phyloP scores from a whole-genome alignment of 2,329 filamentous ascomycete genomes.

The Berkeleyomyces rouxiae region DNA sequence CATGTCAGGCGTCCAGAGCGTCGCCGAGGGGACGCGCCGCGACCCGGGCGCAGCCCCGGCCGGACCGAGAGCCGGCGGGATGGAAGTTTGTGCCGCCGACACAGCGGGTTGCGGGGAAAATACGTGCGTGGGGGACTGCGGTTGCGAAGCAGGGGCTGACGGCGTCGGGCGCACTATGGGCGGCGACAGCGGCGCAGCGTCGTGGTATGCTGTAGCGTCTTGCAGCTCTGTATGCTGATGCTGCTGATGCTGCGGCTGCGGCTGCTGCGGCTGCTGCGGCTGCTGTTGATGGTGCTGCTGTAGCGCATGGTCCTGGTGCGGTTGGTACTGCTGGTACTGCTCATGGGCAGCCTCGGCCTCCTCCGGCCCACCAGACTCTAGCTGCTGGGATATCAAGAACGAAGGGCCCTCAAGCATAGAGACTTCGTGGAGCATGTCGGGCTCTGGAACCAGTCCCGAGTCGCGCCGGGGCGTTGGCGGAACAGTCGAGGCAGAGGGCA shows the following conservation, averaged over 20 bases:
- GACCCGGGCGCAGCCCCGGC: too few species aligned
- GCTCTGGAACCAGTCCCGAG: background rate
- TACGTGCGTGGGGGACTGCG: slow-evolving; percentile 9
- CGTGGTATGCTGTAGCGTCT: slow-evolving; percentile 20
- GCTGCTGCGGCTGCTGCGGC: slow-evolving; percentile 15
- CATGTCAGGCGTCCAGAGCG: slow-evolving; percentile 61
- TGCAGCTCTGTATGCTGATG: slow-evolving; percentile 16
- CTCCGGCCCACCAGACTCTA: background rate
- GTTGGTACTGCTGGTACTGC: background rate
- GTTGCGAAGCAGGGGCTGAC: slow-evolving; percentile 28
- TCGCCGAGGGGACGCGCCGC: slow-evolving; percentile 11
- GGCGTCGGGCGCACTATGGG: slow-evolving; percentile 29
- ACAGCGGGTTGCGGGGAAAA: background rate
- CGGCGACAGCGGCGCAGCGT: slow-evolving; percentile 44
- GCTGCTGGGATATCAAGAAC: slow-evolving; percentile 9
- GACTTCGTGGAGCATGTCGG: slow-evolving; percentile 11
- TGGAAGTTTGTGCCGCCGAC: background rate
- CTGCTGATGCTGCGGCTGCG: slow-evolving; percentile 16
- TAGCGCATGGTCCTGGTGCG: slow-evolving; percentile 6
- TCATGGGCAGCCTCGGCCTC: background rate
- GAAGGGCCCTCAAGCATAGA: slow-evolving; percentile 15
- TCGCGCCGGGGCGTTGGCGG: slow-evolving; percentile 8
- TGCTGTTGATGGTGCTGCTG: slow-evolving; percentile 17
- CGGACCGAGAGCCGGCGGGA: slow-evolving; percentile 19
- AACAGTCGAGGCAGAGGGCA: background rate